phyloP scores from a whole-genome alignment of 1,139 yeast species.

The Yarrowia galli region DNA sequence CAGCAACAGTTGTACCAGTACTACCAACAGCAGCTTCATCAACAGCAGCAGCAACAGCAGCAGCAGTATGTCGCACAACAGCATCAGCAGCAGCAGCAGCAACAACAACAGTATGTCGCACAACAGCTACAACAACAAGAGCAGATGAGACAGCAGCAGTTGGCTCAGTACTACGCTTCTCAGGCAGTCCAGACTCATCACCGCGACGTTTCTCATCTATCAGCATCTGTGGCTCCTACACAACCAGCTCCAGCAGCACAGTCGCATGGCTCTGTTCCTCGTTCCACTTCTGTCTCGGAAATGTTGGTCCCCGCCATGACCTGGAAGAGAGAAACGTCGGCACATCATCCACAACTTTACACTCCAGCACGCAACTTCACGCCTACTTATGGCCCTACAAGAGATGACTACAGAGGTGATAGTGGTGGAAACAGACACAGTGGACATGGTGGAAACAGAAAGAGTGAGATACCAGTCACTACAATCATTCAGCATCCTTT shows the following conservation, averaged over 20 bases:
- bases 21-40: not conserved
- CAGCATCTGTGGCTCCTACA: not conserved
- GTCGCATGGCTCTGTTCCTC: not conserved
- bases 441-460: not conserved
- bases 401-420: slow-evolving; percentile 3
- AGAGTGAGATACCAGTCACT: not conserved
- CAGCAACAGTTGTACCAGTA: not conserved
- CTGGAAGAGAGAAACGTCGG: not conserved
- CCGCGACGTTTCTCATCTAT: not conserved
- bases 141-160: not conserved
- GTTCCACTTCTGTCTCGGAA: not conserved
- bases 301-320: slow-evolving; percentile 20
- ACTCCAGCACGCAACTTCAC: not conserved
- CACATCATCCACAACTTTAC: not conserved
- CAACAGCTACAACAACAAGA: not conserved
- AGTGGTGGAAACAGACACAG: not conserved
- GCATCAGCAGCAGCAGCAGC: slow-evolving; percentile 4
- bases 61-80: not conserved
- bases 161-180: not conserved
- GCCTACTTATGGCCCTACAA: slow-evolving; percentile 1
- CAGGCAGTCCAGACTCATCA: not conserved
- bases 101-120: not conserved
- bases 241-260: not conserved
- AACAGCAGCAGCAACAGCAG: not conserved
- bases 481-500: slow-evolving; percentile 6